Conservation (phyloP, 805 yeast genomes). For the Suhomyces canberraensis region DNA sequence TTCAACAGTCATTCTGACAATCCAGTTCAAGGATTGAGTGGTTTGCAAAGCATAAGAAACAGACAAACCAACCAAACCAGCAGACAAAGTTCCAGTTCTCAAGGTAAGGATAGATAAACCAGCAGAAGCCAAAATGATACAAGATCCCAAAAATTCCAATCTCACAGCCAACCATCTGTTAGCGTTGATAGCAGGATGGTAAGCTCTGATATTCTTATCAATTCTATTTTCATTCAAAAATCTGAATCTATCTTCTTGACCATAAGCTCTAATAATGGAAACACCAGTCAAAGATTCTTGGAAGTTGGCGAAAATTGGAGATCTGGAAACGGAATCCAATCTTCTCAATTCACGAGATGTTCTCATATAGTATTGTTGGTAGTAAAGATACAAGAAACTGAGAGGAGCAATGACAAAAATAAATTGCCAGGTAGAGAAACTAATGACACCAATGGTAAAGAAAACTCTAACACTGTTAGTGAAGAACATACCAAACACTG, state of each 20-base stretch:
- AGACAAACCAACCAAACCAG: constrained; percentile 92
- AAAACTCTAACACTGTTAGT: constrained; percentile 57
- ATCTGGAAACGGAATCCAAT: constrained; percentile 73
- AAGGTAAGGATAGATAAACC: constrained; percentile 73
- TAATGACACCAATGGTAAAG: constrained; percentile 76
- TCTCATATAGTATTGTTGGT: constrained; percentile 72
- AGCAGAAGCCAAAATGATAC: constrained; percentile 84
- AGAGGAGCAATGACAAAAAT: constrained; percentile 70
- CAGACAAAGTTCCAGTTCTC: constrained; percentile 64
- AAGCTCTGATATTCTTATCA: constrained; percentile 88
- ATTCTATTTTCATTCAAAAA: constrained; percentile 65
- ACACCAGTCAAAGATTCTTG: constrained; percentile 79
- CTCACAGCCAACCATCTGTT: constrained; percentile 98
- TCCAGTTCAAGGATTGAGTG: constrained; percentile 94
- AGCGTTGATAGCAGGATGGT: constrained; percentile 86
- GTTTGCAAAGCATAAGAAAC: constrained; percentile 90
- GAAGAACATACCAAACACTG: constrained; percentile 70
- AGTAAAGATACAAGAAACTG: constrained; percentile 58
- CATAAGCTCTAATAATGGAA: constrained; percentile 70
- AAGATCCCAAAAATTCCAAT: constrained; percentile 84
- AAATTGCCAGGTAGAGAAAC: constrained; percentile 86
- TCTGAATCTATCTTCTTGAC: constrained; percentile 59
- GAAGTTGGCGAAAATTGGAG: constrained; percentile 81
- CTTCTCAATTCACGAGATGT: constrained; percentile 82
- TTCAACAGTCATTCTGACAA: constrained; percentile 97